phyloP scores from a whole-genome alignment of 2,329 filamentous ascomycete species.

The Xylariaceae sp. region DNA sequence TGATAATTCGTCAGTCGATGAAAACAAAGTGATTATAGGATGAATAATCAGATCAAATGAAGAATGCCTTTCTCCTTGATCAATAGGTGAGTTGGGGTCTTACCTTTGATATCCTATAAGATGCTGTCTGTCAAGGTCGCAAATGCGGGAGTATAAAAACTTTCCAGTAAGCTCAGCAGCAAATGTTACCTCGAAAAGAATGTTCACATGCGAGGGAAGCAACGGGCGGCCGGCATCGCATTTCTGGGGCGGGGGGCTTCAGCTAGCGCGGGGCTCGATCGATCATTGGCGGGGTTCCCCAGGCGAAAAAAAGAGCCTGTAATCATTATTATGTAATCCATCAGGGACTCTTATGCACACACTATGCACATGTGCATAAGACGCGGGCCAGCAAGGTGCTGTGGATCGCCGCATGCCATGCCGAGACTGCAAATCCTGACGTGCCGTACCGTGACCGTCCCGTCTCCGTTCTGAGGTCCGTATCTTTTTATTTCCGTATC shows the following conservation, averaged over 20 bases:
- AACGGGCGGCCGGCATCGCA: no score
- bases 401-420: no score
- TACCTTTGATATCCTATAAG: background rate
- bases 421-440: background rate
- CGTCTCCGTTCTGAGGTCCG: no score
- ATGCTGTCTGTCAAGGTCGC: background rate
- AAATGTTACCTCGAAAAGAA: no score
- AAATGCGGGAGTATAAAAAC: background rate
- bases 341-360: background rate
- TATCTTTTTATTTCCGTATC: no score
- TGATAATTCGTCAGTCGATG: background rate
- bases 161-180: background rate
- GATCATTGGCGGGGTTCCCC: background rate
- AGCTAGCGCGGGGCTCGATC: background rate
- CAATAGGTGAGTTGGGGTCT: background rate
- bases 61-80: background rate
- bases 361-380: no score
- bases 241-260: background rate
- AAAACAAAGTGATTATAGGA: background rate
- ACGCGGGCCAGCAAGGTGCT: no score
- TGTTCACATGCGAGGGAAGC: no score
- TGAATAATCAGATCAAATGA: background rate
- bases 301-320: background rate
- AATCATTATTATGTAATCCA: background rate
- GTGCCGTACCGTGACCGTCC: no score